These are phyloP conservation scores for Gentiana macrophylla DNA, from an alignment of 257 asterid species.

Conservation along the genomic window DNA sequence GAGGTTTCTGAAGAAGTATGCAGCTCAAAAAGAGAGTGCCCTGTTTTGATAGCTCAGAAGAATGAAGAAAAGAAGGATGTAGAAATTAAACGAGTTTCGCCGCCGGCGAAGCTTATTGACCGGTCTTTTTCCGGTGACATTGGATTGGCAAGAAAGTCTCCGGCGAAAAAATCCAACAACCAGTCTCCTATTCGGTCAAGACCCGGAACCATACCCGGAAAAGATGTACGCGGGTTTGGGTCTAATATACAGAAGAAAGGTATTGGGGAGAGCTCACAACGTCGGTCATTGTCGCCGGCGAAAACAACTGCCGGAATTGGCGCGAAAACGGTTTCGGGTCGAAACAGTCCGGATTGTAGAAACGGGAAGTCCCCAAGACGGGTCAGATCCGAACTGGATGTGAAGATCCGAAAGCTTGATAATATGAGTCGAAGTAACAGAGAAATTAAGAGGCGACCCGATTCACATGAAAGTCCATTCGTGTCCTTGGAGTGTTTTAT, in stretches of 20 bases:
- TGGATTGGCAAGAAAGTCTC: slow-evolving; percentile 33
- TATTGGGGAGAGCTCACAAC: slow-evolving; percentile 39
- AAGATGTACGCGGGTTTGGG: slow-evolving; percentile 5
- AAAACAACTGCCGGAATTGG: slow-evolving; percentile 26
- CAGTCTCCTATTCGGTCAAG: slow-evolving; percentile 43
- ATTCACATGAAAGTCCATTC: slow-evolving; percentile 77
- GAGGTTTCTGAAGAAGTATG: slow-evolving; percentile 17
- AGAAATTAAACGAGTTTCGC: slow-evolving; percentile 35
- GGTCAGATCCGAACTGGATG: slow-evolving; percentile 42
- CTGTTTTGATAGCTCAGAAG: slow-evolving; percentile 14
- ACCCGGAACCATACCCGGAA: slow-evolving; percentile 8
- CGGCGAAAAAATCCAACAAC: slow-evolving; percentile 34
- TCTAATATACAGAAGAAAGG: slow-evolving; percentile 28
- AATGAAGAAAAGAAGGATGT: slow-evolving; percentile 1
- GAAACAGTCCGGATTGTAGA: slow-evolving; percentile 35
- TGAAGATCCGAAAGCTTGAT: slow-evolving; percentile 31
- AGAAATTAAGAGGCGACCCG: slow-evolving; percentile 36
- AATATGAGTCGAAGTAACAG: not conserved
- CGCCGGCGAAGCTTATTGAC: slow-evolving; percentile 39
- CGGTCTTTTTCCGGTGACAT: slow-evolving; percentile 27
- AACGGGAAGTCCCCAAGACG: slow-evolving; percentile 61
- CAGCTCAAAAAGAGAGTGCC: slow-evolving; percentile 10
- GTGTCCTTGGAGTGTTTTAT: slow-evolving; percentile 95
- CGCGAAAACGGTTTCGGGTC: slow-evolving; percentile 21
- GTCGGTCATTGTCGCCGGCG: slow-evolving; percentile 67